Evolutionary conservation across 768 basidiomycete genomes (phyloP).

Genomic region (Trametes cubensis): DNA sequence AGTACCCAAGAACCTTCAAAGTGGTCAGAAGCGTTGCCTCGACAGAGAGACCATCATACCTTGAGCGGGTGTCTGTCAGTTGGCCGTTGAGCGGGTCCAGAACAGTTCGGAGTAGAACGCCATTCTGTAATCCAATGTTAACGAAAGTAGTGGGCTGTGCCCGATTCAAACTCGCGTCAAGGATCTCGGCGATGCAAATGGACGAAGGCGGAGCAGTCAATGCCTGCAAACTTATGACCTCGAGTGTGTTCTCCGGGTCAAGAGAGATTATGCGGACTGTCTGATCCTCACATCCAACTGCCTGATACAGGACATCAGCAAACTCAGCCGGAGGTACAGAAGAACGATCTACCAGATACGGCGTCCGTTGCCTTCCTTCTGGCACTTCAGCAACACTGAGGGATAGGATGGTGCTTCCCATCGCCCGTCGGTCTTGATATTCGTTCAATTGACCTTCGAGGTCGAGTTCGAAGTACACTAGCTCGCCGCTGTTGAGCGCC

Average conservation of each 20-base stretch:
- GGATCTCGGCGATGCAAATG: constrained; percentile 97
- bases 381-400: constrained; percentile 95
- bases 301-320: constrained; percentile 47
- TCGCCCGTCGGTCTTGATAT: constrained; percentile 94
- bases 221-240: constrained; percentile 95
- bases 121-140: constrained; percentile 96
- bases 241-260: constrained; percentile 93
- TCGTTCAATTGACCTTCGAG: constrained; percentile 95
- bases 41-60: constrained; percentile 32
- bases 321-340: neutral
- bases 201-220: constrained; percentile 94
- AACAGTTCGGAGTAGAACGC: constrained; percentile 92
- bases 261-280: constrained; percentile 97
- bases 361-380: constrained; percentile 89
- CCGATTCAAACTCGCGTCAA: constrained; percentile 97
- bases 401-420: constrained; percentile 94
- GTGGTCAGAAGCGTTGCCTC: too few species aligned
- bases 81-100: constrained; percentile 94
- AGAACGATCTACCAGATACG: constrained; percentile 67
- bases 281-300: constrained; percentile 98
- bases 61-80: constrained; percentile 92
- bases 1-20: constrained; percentile 76
- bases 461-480: constrained; percentile 98
- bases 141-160: constrained; percentile 94
- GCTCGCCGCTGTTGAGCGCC: constrained; percentile 91